Percentiles rank a stretch among this genome's conserved stretches.
Conservation (phyloP, 257 asterid genomes). For the Handroanthus guayacan region DNA sequence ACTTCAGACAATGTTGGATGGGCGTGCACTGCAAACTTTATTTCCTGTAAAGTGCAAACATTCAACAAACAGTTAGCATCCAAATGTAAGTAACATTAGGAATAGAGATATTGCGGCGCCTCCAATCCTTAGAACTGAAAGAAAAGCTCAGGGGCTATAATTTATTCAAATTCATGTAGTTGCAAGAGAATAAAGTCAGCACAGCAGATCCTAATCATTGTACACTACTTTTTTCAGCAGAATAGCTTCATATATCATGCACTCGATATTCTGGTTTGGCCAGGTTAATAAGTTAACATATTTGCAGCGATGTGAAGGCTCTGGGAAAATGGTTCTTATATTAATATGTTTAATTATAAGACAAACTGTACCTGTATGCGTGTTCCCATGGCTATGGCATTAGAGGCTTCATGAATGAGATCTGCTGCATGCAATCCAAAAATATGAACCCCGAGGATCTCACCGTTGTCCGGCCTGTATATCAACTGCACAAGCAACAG, state of each 20-base stretch:
- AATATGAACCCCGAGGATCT: constrained; percentile 92
- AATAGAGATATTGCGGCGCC: neutral
- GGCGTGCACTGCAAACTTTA: too few species aligned
- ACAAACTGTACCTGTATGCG: constrained; percentile 66
- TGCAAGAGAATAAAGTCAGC: too few species aligned
- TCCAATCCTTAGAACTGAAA: too few species aligned
- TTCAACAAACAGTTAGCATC: too few species aligned
- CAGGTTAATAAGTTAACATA: neutral
- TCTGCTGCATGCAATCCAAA: constrained; percentile 97
- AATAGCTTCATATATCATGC: neutral
- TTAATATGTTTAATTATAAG: neutral
- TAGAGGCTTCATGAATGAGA: constrained; percentile 93
- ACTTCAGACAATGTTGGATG: too few species aligned
- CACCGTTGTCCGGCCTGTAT: constrained; percentile 90
- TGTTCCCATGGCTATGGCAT: constrained; percentile 89
- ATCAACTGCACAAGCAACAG: constrained; percentile 69
- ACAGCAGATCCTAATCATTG: neutral
- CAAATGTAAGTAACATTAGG: too few species aligned
- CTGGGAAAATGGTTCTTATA: neutral
- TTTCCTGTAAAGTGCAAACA: too few species aligned
- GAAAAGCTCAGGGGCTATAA: too few species aligned
- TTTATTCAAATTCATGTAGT: neutral
- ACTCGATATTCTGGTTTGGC: neutral
- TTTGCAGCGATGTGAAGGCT: neutral
- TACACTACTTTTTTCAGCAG: neutral